phyloP scores from a whole-genome alignment of 306 rosid genomes.

The Arachis stenosperma region DNA sequence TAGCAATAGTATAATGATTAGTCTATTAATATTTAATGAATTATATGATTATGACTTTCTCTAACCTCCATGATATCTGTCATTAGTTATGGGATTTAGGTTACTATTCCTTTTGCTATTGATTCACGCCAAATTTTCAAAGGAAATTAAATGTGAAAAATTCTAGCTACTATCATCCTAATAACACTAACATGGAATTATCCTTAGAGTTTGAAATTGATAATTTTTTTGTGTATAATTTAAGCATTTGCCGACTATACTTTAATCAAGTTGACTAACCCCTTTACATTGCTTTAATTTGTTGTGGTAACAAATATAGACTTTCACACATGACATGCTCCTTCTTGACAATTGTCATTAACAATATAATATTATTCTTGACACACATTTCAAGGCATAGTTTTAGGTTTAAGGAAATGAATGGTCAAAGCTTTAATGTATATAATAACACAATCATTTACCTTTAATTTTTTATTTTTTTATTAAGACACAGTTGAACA shows the following conservation, averaged over 20 bases:
- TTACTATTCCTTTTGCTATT: constrained; percentile 1
- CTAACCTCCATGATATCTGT: background rate
- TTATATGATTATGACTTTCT: constrained; percentile 21
- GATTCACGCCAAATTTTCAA: constrained; percentile 22
- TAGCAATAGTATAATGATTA: background rate
- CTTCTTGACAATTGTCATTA: constrained; percentile 43
- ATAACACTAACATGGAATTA: constrained; percentile 1
- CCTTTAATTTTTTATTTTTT: constrained; percentile 15
- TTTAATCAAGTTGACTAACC: constrained; percentile 45
- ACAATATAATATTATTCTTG: constrained; percentile 33
- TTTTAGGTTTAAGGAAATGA: constrained; percentile 63
- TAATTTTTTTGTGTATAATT: constrained; percentile 46
- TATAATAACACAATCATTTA: constrained; percentile 41
- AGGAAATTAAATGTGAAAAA: constrained; percentile 15
- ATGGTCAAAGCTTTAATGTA: constrained; percentile 44
- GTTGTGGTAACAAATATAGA: constrained; percentile 34
- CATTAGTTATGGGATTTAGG: constrained; percentile 8
- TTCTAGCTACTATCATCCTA: background rate
- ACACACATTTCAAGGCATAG: constrained; percentile 55
- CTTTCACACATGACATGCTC: constrained; percentile 53
- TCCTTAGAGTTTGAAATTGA: constrained; percentile 27
- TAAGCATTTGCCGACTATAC: constrained; percentile 66
- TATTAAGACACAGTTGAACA: too few relatives aligned
- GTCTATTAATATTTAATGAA: background rate
- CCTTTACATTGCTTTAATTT: constrained; percentile 38